Evolutionary conservation across 2,329 filamentous ascomycete genomes (phyloP).

Genomic region (Ploettnerulaceae sp.): DNA sequence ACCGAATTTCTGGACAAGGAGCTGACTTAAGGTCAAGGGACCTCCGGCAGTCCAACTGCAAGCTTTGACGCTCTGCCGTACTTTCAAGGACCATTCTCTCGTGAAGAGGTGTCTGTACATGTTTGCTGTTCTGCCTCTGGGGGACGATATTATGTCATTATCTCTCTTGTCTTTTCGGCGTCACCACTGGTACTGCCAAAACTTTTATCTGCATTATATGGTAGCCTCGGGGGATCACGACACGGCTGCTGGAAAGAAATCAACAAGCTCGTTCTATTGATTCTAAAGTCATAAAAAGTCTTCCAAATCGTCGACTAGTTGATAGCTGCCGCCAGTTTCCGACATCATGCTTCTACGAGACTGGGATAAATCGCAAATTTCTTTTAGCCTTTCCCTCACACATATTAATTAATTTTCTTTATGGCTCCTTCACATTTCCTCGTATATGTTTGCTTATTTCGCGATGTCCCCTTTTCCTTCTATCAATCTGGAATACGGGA

Average conservation of each 20-base stretch:
- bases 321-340: slow-evolving; percentile 23
- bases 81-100: slow-evolving; percentile 34
- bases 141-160: slow-evolving; percentile 34
- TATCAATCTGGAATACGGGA: too few relatives aligned
- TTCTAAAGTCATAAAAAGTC: slow-evolving; percentile 26
- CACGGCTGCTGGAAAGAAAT: slow-evolving; percentile 31
- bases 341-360: slow-evolving; percentile 24
- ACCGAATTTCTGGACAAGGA: not conserved
- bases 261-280: slow-evolving; percentile 29
- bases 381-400: slow-evolving; percentile 34
- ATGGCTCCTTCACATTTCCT: too few relatives aligned
- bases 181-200: too few relatives aligned
- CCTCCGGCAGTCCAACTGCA: slow-evolving; percentile 33
- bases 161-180: slow-evolving; percentile 36
- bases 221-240: slow-evolving; percentile 32
- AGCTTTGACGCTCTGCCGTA: slow-evolving; percentile 36
- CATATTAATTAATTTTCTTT: not conserved
- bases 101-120: slow-evolving; percentile 37
- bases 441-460: too few relatives aligned
- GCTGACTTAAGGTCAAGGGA: too few relatives aligned
- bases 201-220: slow-evolving; percentile 33
- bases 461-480: too few relatives aligned
- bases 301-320: slow-evolving; percentile 22
- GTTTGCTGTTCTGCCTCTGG: slow-evolving; percentile 34
- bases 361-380: slow-evolving; percentile 11